phyloP scores from a whole-genome alignment of 768 basidiomycete species.

The Hygrophoropsis aurantiaca region DNA sequence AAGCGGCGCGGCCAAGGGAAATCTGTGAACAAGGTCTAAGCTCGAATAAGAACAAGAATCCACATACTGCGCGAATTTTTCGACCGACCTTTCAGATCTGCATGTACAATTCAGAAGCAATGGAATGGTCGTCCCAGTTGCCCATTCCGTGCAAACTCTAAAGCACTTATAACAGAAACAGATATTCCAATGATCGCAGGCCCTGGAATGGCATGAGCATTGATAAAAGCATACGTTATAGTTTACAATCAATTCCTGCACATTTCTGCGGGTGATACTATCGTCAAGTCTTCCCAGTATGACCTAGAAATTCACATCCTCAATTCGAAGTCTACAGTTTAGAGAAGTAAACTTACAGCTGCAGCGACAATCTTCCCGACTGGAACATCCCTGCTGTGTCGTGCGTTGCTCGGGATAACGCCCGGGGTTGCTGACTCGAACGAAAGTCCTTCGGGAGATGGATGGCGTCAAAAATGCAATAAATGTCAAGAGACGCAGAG shows the following conservation, averaged over 20 bases:
- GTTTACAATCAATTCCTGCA: conserved; percentile 53
- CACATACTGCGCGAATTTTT: background rate
- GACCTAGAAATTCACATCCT: conserved; percentile 45
- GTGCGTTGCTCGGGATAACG: conserved; percentile 29
- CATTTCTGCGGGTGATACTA: conserved; percentile 43
- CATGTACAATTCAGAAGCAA: conserved; percentile 38
- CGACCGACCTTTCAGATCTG: conserved; percentile 17
- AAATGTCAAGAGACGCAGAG: conserved; percentile 46
- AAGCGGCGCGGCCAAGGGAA: conserved; percentile 22
- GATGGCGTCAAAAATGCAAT: conserved; percentile 36
- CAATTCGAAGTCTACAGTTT: background rate
- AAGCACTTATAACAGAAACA: conserved; percentile 57
- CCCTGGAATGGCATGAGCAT: conserved; percentile 30
- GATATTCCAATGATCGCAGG: conserved; percentile 53
- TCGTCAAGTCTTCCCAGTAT: conserved; percentile 47
- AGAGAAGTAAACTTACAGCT: conserved; percentile 43
- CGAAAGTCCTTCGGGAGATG: conserved; percentile 27
- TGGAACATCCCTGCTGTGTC: conserved; percentile 35
- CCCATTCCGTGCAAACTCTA: conserved; percentile 56
- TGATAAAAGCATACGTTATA: background rate
- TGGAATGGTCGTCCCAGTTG: conserved; percentile 44
- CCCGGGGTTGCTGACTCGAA: conserved; percentile 53
- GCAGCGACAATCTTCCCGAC: conserved; percentile 53
- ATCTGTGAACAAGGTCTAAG: conserved; percentile 27
- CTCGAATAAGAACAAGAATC: conserved; percentile 15